Base-by-base conservation (phyloP, 2,329 filamentous ascomycete genomes). In the Trichoderma pleuroti region DNA sequence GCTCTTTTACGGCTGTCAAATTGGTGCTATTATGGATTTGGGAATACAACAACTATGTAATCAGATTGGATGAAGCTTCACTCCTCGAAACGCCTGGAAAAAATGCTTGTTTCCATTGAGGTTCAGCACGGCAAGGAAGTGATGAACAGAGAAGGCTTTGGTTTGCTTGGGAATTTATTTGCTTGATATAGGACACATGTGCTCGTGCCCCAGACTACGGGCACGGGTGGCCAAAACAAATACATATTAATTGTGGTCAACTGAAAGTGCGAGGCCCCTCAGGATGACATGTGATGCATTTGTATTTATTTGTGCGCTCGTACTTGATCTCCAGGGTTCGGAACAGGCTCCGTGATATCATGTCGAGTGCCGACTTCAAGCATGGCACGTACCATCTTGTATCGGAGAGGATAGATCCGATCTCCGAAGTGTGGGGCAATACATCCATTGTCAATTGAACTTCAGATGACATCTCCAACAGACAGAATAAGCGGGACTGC, bases 11-110 rank as follows among this genome's bases (percentile, higher is more conserved):
- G 42, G 46, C n/a, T 30, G 42, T 63, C 30, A 46, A 52, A 56
- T 46, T 71, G 70, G 61, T 56, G 26, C 42, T 68, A 28, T 18
- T 46, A 21, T 62, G 56, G 34, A 12, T 63, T 28, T 60, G 42
- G 28, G 39, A 61, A 70, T 39, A 36, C 21, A 49, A 46, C 34
- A 64, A 24, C 34, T 49, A 59, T 52, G 52, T 42, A 46, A 70
- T 61, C 49, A 70, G 59, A 71, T 69, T 71, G 66, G 66, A 71
- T 60, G 61, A 63, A 70, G 46, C 11, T 46, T 10, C 26, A 26
- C 49, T 63, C 18, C 34, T 46, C n/a, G 18, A 46, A 32, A 42
- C 24, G 14, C 10, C 10, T 36, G 30, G 52, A 61, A 36, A n/a
- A n/a, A 18, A 5, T 5, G 30, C 12, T 36, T 11, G 7, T 11